Conservation (phyloP, 164 flowering plant genomes). For the Vitis cinerea region DNA sequence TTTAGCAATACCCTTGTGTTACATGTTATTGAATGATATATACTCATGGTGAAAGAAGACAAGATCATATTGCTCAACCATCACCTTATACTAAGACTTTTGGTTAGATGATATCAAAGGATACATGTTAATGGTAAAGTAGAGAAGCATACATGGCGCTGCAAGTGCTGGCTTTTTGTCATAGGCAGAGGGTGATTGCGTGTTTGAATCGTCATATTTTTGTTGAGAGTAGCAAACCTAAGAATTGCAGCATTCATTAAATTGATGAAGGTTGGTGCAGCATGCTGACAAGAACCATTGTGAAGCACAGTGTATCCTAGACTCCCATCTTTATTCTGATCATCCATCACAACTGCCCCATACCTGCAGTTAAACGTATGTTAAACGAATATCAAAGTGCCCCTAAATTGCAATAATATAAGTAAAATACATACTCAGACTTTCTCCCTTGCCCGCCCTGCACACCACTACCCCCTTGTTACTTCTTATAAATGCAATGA, state of each 20-base stretch:
- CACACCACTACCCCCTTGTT: too few relatives aligned
- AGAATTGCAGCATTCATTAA: conserved; percentile 89
- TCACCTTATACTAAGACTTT: too few relatives aligned
- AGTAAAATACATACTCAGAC: too few relatives aligned
- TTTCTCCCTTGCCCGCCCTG: too few relatives aligned
- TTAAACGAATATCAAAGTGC: neutral
- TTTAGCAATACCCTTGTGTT: too few relatives aligned
- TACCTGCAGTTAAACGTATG: conserved; percentile 50
- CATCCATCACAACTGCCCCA: conserved; percentile 95
- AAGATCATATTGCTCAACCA: too few relatives aligned
- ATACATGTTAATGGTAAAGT: too few relatives aligned
- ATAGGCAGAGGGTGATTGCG: conserved; percentile 92
- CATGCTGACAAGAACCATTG: conserved; percentile 93
- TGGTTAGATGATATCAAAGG: too few relatives aligned
- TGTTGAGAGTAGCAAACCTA: conserved; percentile 67
- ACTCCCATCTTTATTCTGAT: conserved; percentile 76
- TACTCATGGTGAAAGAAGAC: too few relatives aligned
- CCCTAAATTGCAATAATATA: neutral
- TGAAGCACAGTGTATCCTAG: conserved; percentile 89
- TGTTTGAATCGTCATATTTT: conserved; percentile 74
- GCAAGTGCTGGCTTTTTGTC: conserved; percentile 79
- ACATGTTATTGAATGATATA: too few relatives aligned
- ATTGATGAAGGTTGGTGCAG: conserved; percentile 91
- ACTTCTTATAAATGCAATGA: too few relatives aligned
- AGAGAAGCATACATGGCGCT: conserved; percentile 68